Base-by-base conservation (phyloP, 352 stramenopile species). In the Globisporangium cylindrosporum region DNA sequence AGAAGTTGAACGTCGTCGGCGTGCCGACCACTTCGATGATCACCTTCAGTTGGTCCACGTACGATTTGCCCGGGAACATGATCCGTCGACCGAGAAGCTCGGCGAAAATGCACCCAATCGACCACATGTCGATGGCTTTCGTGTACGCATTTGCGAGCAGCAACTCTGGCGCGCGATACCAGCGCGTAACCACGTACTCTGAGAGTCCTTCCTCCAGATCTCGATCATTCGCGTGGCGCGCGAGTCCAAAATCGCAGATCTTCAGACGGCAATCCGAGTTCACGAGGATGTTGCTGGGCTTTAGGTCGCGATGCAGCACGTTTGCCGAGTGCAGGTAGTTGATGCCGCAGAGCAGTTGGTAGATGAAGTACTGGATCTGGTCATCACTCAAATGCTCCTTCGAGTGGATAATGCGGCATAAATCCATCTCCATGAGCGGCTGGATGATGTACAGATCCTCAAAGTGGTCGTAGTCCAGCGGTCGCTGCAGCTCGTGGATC, bases 71-170 rank as follows among this genome's bases (percentile, higher is more conserved):
- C 3, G 89, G 87, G 53, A 96, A 96, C 49, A 96, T 77, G 61
- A 95, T 84, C 1, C 80, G 73, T 2, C 98, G 82, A 3, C 90
- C 86, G 15, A 99, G 84, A 20, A 99, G 83, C 78, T 99, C 98
- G 2, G 92, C 98, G 70, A 99, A 99, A 66, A 99, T 99, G 75
- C 98, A 99, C 14, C 98, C 98, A 41, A 99, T 97, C 64, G 88
- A 95, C 96, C 96, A 99, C 71, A 99, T 92, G 74, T 99, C 97
- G 67, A 96, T 86, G 22, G 87, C 86, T 64, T 91, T 94, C 24
- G 81, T 90, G 73, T 96, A 96, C 56, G 81, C 67, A 53, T 95
- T 95, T 0, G 89, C 89, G 15, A 96, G 73, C 43, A 96, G 67
- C 29, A 96, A 73, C 73, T 96, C 89, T 0, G 89, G 89, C 2